Evolutionary conservation across 1,139 yeast genomes (phyloP).

Genomic region (Scheffersomyces quercinus): DNA sequence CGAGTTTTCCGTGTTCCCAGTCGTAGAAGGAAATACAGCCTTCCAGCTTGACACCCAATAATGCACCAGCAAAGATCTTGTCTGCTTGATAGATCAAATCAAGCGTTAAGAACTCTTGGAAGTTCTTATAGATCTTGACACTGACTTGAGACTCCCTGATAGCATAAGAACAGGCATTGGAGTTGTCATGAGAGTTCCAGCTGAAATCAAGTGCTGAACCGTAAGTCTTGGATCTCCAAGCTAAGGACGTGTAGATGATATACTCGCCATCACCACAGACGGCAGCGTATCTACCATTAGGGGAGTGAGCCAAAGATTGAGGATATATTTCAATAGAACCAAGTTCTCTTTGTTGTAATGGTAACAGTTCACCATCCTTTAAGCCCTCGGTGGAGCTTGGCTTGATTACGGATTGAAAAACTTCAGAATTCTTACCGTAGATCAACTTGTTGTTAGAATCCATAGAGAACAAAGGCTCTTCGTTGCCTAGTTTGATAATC

Average conservation of each 20-base stretch:
- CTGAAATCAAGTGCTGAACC: slow-evolving; percentile 90
- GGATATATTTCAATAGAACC: slow-evolving; percentile 95
- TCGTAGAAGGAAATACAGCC: slow-evolving; percentile 87
- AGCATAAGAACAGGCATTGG: slow-evolving; percentile 76
- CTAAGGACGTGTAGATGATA: slow-evolving; percentile 92
- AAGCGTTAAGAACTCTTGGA: slow-evolving; percentile 70
- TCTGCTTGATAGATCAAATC: slow-evolving; percentile 76
- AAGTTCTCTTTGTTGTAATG: slow-evolving; percentile 80
- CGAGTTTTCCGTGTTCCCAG: slow-evolving; percentile 86
- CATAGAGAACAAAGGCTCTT: slow-evolving; percentile 92
- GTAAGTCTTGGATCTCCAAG: slow-evolving; percentile 95
- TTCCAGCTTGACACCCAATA: slow-evolving; percentile 78
- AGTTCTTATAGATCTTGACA: slow-evolving; percentile 77
- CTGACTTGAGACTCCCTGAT: slow-evolving; percentile 68
- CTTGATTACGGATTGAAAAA: slow-evolving; percentile 79
- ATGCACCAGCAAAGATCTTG: slow-evolving; percentile 81
- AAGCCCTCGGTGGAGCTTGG: slow-evolving; percentile 59
- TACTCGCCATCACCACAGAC: slow-evolving; percentile 99
- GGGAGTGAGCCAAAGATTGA: slow-evolving; percentile 82
- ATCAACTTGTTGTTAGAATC: slow-evolving; percentile 89
- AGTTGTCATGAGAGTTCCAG: slow-evolving; percentile 80
- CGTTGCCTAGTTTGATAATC: slow-evolving; percentile 85
- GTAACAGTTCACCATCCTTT: slow-evolving; percentile 79
- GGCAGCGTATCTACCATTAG: slow-evolving; percentile 95
- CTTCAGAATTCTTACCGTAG: slow-evolving; percentile 90